Percentiles rank a stretch among this genome's conserved stretches.
phyloP scores from a whole-genome alignment of 139 green algal species.

The Deuterostichococcus epilithicus region DNA sequence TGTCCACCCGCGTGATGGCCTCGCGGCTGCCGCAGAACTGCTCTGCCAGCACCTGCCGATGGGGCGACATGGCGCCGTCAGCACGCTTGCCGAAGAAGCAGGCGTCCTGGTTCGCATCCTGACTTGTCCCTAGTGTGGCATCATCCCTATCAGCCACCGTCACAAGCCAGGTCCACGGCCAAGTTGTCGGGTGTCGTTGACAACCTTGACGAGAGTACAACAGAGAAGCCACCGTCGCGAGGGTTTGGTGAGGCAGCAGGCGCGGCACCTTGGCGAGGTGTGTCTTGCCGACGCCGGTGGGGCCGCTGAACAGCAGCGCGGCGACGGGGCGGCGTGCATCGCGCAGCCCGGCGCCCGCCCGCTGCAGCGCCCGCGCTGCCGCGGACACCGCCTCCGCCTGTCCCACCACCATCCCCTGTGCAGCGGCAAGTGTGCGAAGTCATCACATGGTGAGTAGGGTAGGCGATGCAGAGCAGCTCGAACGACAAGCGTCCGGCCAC shows the following conservation, averaged over 20 bases:
- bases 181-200: too few relatives aligned
- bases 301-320: conserved; percentile 69
- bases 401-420: conserved; percentile 56
- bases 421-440: too few relatives aligned
- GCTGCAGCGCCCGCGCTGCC: conserved; percentile 49
- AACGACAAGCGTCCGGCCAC: too few relatives aligned
- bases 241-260: conserved; percentile 24
- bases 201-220: too few relatives aligned
- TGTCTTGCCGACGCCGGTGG: conserved; percentile 84
- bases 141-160: conserved; percentile 36
- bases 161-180: too few relatives aligned
- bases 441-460: too few relatives aligned
- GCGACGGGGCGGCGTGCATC: conserved; percentile 65
- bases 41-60: conserved; percentile 28
- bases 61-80: too few relatives aligned
- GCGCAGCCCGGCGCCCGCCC: conserved; percentile 55
- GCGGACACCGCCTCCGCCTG: conserved; percentile 65
- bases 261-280: conserved; percentile 58
- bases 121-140: conserved; percentile 11
- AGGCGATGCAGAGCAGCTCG: too few relatives aligned
- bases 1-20: conserved; percentile 63
- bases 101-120: too few relatives aligned
- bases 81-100: too few relatives aligned
- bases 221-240: too few relatives aligned
- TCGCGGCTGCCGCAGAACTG: conserved; percentile 29